phyloP scores from a whole-genome alignment of 768 basidiomycete species.

The Suillus brevipes region DNA sequence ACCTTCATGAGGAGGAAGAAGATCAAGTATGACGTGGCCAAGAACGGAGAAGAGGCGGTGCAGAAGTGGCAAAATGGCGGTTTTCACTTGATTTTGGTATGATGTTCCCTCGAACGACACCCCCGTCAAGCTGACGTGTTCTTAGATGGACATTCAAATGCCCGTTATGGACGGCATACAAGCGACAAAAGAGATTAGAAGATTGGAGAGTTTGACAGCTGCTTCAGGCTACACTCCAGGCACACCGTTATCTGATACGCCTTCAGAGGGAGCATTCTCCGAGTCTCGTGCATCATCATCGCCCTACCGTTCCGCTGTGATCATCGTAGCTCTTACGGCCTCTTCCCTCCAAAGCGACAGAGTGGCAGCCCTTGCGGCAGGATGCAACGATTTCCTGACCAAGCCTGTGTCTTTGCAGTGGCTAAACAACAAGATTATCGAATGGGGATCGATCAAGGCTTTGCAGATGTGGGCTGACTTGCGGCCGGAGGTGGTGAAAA shows the following conservation, averaged over 20 bases:
- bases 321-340: constrained; percentile 98
- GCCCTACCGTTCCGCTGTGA: constrained; percentile 90
- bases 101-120: constrained; percentile 30
- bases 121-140: constrained; percentile 17
- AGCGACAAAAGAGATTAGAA: constrained; percentile 94
- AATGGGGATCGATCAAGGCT: constrained; percentile 98
- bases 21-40: constrained; percentile 93
- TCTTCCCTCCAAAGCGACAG: constrained; percentile 94
- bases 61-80: constrained; percentile 90
- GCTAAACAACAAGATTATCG: constrained; percentile 97
- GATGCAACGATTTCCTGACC: constrained; percentile 98
- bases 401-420: constrained; percentile 95
- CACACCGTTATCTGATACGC: constrained; percentile 68
- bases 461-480: constrained; percentile 90
- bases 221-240: constrained; percentile 67
- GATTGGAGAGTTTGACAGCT: constrained; percentile 70
- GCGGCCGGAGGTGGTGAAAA: constrained; percentile 57
- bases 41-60: constrained; percentile 94
- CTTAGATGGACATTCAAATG: constrained; percentile 99
- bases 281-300: constrained; percentile 52
- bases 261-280: constrained; percentile 51
- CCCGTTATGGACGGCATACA: constrained; percentile 98
- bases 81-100: constrained; percentile 93
- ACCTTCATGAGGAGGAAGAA: constrained; percentile 96
- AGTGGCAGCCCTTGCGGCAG: constrained; percentile 95